A percentile compares a stretch with the other conserved stretches of the same genome.
Conservation (phyloP, 2,329 filamentous ascomycete species). For the Davidsoniella virescens region DNA sequence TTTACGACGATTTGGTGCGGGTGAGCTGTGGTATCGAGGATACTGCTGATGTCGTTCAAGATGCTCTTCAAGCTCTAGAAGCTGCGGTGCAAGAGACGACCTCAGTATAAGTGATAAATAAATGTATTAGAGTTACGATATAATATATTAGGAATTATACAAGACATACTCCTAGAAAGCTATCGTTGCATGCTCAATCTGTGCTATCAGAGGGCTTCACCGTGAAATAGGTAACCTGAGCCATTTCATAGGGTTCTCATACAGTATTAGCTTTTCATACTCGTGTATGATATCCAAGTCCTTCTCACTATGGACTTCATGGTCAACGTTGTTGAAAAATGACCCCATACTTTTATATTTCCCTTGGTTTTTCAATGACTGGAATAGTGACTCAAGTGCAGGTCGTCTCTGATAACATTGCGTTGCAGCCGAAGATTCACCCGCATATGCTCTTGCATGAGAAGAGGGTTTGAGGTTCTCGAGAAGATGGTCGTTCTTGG, state of each 20-base stretch:
- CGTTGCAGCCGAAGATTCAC: neutral
- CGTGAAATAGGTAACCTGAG: neutral
- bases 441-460: neutral
- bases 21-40: conserved; percentile 94
- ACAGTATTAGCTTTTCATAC: neutral
- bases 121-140: neutral
- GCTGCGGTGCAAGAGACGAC: conserved; percentile 37
- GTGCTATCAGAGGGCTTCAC: neutral
- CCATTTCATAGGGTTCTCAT: neutral
- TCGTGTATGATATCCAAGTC: neutral
- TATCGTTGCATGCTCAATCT: conserved; percentile 10
- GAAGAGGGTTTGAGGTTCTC: neutral
- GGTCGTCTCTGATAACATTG: neutral
- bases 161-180: neutral
- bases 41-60: conserved; percentile 61
- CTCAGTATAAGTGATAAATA: conserved; percentile 12
- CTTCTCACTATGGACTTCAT: neutral
- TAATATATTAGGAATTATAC: no score
- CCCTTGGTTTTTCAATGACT: no score
- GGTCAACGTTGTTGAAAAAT: neutral
- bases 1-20: conserved; percentile 86
- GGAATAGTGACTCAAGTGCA: no score
- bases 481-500: neutral
- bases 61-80: conserved; percentile 71
- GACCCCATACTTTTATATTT: no score